These are phyloP conservation scores for Phytophthora chlamydospora DNA, from an alignment of 352 stramenopile genomes.

Conservation along the genomic window DNA sequence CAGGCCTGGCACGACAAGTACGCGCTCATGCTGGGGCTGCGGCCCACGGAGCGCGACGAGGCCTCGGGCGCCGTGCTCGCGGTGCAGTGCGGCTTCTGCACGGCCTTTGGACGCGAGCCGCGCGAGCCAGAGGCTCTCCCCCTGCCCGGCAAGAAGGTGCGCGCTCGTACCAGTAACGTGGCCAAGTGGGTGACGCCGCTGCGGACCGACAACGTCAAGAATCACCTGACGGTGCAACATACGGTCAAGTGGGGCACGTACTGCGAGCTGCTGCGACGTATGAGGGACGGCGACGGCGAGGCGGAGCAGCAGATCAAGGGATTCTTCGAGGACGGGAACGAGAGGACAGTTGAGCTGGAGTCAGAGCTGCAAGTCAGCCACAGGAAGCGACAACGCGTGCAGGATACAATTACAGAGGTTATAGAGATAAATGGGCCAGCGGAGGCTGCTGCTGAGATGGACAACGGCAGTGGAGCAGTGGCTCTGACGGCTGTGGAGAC, in stretches of 20 bases:
- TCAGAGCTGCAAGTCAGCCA: too few relatives aligned
- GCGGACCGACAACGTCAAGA: slow-evolving; percentile 50
- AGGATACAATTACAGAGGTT: too few relatives aligned
- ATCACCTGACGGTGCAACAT: slow-evolving; percentile 47
- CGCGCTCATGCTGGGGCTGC: slow-evolving; percentile 39
- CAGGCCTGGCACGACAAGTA: slow-evolving; percentile 44
- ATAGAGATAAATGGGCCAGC: too few relatives aligned
- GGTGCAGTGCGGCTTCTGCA: slow-evolving; percentile 47
- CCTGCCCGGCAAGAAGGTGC: slow-evolving; percentile 8
- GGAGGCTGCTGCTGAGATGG: too few relatives aligned
- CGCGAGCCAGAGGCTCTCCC: neutral
- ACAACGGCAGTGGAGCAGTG: too few relatives aligned
- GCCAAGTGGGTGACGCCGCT: slow-evolving; percentile 43
- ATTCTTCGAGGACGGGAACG: slow-evolving; percentile 23
- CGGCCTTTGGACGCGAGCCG: slow-evolving; percentile 43
- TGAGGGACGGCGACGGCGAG: neutral
- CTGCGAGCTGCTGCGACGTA: slow-evolving; percentile 24
- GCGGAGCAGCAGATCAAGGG: slow-evolving; percentile 3
- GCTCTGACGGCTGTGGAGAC: too few relatives aligned
- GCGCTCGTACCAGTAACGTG: slow-evolving; percentile 42
- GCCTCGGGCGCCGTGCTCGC: slow-evolving; percentile 36
- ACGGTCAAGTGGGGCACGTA: slow-evolving; percentile 39
- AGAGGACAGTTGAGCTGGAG: neutral
- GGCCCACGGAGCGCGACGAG: slow-evolving; percentile 31
- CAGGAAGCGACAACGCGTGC: neutral